phyloP scores from a whole-genome alignment of 257 asterid species.

The Nicotiana tomentosiformis region DNA sequence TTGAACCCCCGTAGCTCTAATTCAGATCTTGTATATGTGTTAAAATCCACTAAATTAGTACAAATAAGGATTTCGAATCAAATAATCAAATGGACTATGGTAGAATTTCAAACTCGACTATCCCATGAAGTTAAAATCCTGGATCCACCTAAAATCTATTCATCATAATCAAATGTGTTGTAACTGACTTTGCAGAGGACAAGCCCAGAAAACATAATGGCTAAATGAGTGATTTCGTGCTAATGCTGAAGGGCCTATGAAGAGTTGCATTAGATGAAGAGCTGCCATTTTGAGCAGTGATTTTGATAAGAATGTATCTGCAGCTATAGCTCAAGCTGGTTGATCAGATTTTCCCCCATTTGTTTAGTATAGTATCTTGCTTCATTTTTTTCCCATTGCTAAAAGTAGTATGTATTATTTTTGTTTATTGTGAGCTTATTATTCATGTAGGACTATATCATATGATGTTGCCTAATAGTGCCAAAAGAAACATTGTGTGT shows the following conservation, averaged over 20 bases:
- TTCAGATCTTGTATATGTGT: too few species aligned
- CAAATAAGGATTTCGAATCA: too few species aligned
- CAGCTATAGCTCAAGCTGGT: background rate
- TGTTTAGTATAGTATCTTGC: background rate
- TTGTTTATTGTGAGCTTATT: background rate
- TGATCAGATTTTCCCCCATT: background rate
- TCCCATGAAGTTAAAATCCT: too few species aligned
- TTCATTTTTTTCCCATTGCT: background rate
- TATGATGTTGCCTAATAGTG: background rate
- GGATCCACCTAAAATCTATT: background rate
- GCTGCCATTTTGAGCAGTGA: background rate
- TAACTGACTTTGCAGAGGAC: constrained; percentile 1
- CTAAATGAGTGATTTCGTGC: background rate
- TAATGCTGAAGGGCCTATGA: background rate
- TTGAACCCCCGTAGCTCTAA: too few species aligned
- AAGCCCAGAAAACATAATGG: background rate
- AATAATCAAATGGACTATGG: too few species aligned
- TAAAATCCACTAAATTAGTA: too few species aligned
- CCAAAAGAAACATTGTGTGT: background rate
- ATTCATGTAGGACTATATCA: background rate
- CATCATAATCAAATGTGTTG: background rate
- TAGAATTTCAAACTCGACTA: too few species aligned
- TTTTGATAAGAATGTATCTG: background rate
- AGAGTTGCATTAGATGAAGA: background rate
- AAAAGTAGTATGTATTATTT: background rate